Base-by-base conservation (phyloP, 768 basidiomycete species). In the Termitomyces eurrhizus region DNA sequence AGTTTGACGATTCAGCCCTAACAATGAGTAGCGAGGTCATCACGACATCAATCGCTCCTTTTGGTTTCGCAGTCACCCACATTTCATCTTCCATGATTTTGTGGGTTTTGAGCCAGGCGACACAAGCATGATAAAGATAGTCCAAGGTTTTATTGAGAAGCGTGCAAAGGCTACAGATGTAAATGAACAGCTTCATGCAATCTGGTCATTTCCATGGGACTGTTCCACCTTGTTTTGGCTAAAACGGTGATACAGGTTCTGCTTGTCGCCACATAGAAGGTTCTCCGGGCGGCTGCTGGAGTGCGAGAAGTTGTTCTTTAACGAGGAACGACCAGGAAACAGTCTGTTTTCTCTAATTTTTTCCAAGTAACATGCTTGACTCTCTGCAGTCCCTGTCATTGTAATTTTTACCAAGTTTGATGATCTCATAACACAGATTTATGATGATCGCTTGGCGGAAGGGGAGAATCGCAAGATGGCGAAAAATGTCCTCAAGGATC, bases 21-120 rank as follows among this genome's bases (percentile, higher is more conserved):
- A 32, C 9, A 44, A 16, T 37, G 4, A 16, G 24, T 16, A 37
- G 52, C 35, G 24, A 16, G 26, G 39, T 4, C 13, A 18, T 33
- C 52, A 55, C 29, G 18, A 55, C 54, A 55, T 55, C 8, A 18
- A 55, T 55, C 41, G 14, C 18, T 29, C 41, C 1, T 55, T 55
- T 29, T 29, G 32, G 26, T 55, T 55, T 42, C 26, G 39, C 21
- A 55, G 41, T 41, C 44, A 44, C 41, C 54, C 54, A 7, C 14
- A 55, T 18, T 55, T 44, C 41, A 55, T 55, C 54, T 44, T 55
- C 29, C 29, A 55, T 41, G 37, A 55, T 44, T 55, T 29, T 55
- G 11, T n/a, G 18, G 33, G 50, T 5, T 51, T 51, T 8, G 32
- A 51, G 33, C n/a, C 50, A 35, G 41, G 41, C n/a, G 52, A 26